These are phyloP conservation scores for Cystobasidium pallidum DNA, from an alignment of 1,284 basidiomycete genomes.

Conservation along the genomic window DNA sequence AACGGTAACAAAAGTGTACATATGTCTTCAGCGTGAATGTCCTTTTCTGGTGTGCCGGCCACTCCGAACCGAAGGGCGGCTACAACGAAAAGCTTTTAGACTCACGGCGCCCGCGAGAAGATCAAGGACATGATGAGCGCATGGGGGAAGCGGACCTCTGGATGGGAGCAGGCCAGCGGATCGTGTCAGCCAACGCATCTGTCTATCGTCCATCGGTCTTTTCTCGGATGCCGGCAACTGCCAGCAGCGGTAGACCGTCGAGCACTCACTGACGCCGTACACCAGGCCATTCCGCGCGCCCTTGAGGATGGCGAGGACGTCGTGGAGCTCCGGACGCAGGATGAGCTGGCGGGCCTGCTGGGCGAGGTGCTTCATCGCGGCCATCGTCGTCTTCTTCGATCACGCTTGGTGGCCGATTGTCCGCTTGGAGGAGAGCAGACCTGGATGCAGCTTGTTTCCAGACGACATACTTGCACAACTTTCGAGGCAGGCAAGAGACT, in stretches of 20 bases:
- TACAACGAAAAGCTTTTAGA: conserved; percentile 40
- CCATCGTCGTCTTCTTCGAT: not conserved
- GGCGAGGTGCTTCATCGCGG: conserved; percentile 20
- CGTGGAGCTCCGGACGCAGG: conserved; percentile 73
- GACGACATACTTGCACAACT: too few relatives aligned
- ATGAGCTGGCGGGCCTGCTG: conserved; percentile 40
- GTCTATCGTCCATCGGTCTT: not conserved
- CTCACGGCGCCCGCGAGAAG: conserved; percentile 61
- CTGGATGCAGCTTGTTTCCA: too few relatives aligned
- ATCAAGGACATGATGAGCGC: conserved; percentile 97
- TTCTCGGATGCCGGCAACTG: not conserved
- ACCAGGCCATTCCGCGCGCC: conserved; percentile 94
- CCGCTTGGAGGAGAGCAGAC: conserved; percentile 9
- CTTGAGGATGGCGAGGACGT: conserved; percentile 87
- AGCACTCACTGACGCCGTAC: conserved; percentile 78
- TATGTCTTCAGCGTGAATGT: conserved; percentile 2
- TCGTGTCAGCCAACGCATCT: not conserved
- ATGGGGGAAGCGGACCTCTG: conserved; percentile 75
- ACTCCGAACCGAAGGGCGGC: conserved; percentile 4
- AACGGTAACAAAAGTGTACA: too few relatives aligned
- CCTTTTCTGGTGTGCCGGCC: not conserved
- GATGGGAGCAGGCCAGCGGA: not conserved
- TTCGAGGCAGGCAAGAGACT: too few relatives aligned
- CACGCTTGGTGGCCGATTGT: not conserved
- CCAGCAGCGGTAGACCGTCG: not conserved